These are phyloP conservation scores for Aspergillus haitiensis DNA, from an alignment of 495 filamentous ascomycete genomes.

Conservation along the genomic window DNA sequence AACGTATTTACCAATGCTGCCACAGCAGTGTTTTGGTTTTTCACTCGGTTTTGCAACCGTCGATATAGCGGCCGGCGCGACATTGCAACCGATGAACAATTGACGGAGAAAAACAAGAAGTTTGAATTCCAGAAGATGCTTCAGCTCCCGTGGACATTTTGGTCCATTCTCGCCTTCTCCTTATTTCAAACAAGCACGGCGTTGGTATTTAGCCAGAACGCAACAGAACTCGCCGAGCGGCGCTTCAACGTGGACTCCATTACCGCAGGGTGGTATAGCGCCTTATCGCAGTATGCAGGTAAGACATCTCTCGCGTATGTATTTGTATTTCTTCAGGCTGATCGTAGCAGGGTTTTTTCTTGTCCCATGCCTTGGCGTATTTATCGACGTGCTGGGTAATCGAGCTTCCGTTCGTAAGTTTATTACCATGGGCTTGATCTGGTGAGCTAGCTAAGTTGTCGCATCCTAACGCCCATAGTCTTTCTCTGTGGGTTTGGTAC, in stretches of 20 bases:
- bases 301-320: not conserved
- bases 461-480: slow-evolving; percentile 22
- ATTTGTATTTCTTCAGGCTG: not conserved
- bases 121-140: slow-evolving; percentile 46
- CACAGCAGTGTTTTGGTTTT: slow-evolving; percentile 43
- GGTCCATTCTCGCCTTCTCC: slow-evolving; percentile 42
- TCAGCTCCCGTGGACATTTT: slow-evolving; percentile 47
- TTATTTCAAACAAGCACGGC: slow-evolving; percentile 47
- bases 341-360: slow-evolving; percentile 38
- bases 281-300: slow-evolving; percentile 46
- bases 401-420: slow-evolving; percentile 43
- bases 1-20: slow-evolving; percentile 47
- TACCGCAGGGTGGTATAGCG: slow-evolving; percentile 48
- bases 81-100: slow-evolving; percentile 37
- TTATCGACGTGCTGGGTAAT: slow-evolving; percentile 47
- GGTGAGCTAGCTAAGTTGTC: not conserved
- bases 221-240: slow-evolving; percentile 46
- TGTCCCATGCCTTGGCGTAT: slow-evolving; percentile 43
- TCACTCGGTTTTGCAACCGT: slow-evolving; percentile 38
- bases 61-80: slow-evolving; percentile 37
- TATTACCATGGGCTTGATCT: not conserved
- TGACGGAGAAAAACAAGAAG: slow-evolving; percentile 49
- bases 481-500: slow-evolving; percentile 39
- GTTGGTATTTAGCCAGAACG: slow-evolving; percentile 43
- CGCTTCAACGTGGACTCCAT: slow-evolving; percentile 42